phyloP scores from a whole-genome alignment of 768 basidiomycete genomes.

The Collybia nuda region DNA sequence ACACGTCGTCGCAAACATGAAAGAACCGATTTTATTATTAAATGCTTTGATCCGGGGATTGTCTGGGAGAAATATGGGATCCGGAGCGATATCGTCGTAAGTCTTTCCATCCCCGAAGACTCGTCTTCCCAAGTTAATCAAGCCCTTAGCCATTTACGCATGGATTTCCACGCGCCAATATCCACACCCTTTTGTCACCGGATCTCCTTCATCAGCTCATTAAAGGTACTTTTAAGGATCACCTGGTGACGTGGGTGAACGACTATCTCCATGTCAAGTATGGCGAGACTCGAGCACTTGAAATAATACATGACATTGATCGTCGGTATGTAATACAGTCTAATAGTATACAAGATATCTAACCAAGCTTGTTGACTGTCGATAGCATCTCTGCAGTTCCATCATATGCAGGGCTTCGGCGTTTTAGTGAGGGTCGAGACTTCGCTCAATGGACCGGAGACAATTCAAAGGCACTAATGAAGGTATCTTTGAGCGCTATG shows the following conservation, averaged over 20 bases:
- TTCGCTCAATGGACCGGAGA: too few relatives aligned
- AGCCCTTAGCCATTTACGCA: neutral
- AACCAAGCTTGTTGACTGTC: too few relatives aligned
- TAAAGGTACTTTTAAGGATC: neutral
- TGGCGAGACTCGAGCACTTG: conserved; percentile 14
- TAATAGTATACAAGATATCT: too few relatives aligned
- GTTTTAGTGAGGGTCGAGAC: too few relatives aligned
- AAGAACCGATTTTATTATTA: neutral
- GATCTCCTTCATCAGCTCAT: neutral
- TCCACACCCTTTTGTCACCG: neutral
- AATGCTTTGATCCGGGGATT: neutral
- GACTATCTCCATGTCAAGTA: conserved; percentile 15
- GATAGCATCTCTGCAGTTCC: too few relatives aligned
- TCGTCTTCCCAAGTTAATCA: neutral
- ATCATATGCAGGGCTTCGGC: too few relatives aligned
- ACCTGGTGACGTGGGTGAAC: neutral
- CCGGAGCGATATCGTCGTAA: neutral
- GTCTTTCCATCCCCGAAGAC: neutral
- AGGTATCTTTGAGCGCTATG: too few relatives aligned
- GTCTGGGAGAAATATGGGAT: neutral
- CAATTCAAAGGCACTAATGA: too few relatives aligned
- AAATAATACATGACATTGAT: conserved; percentile 1
- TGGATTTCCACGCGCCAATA: neutral
- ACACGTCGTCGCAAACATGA: neutral
- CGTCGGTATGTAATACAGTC: neutral